Evolutionary conservation across 257 asterid genomes (phyloP).

Genomic region (Nicotiana attenuata): DNA sequence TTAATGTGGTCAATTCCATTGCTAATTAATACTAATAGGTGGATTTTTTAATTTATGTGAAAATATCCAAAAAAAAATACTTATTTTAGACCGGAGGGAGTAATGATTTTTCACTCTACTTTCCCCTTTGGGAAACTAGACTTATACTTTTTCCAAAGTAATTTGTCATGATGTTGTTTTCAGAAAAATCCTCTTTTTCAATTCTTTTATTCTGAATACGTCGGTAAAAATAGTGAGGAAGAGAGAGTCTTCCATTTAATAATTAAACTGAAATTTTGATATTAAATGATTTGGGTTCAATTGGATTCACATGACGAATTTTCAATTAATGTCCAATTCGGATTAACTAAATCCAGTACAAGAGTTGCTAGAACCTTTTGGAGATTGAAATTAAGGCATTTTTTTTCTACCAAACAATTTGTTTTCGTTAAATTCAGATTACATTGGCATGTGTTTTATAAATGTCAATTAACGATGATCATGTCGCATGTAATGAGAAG

Average conservation of each 20-base stretch:
- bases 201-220: neutral
- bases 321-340: neutral
- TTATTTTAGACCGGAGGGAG: too few relatives aligned
- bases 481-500: neutral
- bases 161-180: neutral
- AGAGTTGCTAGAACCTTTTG: neutral
- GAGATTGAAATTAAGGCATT: neutral
- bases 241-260: too few relatives aligned
- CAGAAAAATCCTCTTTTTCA: neutral
- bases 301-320: neutral
- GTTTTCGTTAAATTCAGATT: too few relatives aligned
- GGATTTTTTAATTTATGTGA: too few relatives aligned
- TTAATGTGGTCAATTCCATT: too few relatives aligned
- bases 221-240: neutral
- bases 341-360: neutral
- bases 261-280: too few relatives aligned
- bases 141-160: neutral
- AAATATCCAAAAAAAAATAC: too few relatives aligned
- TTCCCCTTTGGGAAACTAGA: neutral
- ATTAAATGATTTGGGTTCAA: neutral
- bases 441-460: too few relatives aligned
- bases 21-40: too few relatives aligned
- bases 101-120: neutral
- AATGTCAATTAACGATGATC: too few relatives aligned
- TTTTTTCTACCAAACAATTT: neutral